Percentiles rank a stretch among this genome's conserved stretches.
Evolutionary conservation across 345 rosid species (phyloP).

Genomic region (Firmiana major): DNA sequence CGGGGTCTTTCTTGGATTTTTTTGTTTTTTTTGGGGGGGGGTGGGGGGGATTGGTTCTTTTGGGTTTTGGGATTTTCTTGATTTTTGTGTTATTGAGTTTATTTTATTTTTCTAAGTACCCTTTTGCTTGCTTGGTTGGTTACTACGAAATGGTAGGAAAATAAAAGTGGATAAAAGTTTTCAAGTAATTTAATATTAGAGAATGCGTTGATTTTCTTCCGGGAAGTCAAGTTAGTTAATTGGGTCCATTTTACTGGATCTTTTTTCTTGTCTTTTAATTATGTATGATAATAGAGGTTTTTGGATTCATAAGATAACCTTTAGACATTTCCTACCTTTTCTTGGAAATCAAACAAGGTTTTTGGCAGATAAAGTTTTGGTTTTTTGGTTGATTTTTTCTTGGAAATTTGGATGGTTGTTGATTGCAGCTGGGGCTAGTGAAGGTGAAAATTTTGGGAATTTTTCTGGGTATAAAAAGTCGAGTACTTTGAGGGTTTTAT

Average conservation of each 20-base stretch:
- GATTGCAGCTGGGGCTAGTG: conserved; percentile 50
- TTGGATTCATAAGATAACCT: conserved; percentile 12
- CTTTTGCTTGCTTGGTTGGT: conserved; percentile 20
- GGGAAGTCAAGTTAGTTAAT: conserved; percentile 10
- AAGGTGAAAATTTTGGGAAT: conserved; percentile 38
- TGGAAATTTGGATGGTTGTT: conserved; percentile 33
- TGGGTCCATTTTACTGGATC: not conserved
- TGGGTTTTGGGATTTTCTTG: not conserved
- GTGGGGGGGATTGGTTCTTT: conserved; percentile 6
- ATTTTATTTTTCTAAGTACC: not conserved
- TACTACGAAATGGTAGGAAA: conserved; percentile 24
- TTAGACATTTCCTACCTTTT: conserved; percentile 14
- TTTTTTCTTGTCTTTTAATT: not conserved
- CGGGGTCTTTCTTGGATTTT: not conserved
- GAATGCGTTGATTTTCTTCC: not conserved
- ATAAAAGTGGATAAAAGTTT: not conserved
- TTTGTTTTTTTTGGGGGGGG: too few relatives aligned
- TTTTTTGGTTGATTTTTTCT: conserved; percentile 24
- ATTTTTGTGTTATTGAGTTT: not conserved
- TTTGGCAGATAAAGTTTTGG: not conserved
- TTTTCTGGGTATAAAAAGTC: conserved; percentile 43
- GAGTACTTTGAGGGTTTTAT: conserved; percentile 55
- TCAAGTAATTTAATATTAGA: not conserved
- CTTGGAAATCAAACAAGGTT: conserved; percentile 8
- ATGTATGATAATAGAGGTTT: conserved; percentile 5